Evolutionary conservation across 169 alveolate genomes (phyloP).

Genomic region (Ichthyophthirius multifiliis): DNA sequence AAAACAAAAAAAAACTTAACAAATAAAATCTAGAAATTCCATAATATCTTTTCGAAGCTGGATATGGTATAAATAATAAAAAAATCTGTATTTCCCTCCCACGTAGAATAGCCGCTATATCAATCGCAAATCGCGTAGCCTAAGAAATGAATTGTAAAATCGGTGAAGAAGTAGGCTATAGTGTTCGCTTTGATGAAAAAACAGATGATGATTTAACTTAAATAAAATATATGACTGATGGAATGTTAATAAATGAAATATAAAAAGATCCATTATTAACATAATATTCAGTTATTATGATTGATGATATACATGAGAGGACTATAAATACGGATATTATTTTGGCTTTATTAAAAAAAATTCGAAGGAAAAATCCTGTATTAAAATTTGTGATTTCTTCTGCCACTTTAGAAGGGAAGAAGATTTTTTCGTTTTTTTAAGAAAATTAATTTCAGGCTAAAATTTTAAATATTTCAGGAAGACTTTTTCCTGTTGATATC

Average conservation of each 20-base stretch:
- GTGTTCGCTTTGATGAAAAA: slow-evolving; percentile 85
- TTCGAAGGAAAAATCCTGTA: slow-evolving; percentile 61
- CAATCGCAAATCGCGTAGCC: slow-evolving; percentile 78
- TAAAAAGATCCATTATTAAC: slow-evolving; percentile 87
- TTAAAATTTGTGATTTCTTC: slow-evolving; percentile 77
- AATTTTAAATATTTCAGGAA: slow-evolving; percentile 26
- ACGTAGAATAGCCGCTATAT: slow-evolving; percentile 86
- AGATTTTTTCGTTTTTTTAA: slow-evolving; percentile 17
- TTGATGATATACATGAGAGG: slow-evolving; percentile 99
- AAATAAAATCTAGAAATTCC: slow-evolving; percentile 60
- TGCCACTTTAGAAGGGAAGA: slow-evolving; percentile 79
- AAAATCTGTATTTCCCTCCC: slow-evolving; percentile 79
- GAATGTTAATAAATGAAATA: slow-evolving; percentile 95
- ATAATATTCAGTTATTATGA: slow-evolving; percentile 93
- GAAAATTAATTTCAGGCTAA: neutral
- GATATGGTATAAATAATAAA: slow-evolving; percentile 56
- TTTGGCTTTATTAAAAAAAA: slow-evolving; percentile 90
- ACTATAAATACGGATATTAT: slow-evolving; percentile 97
- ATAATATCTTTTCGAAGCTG: slow-evolving; percentile 68
- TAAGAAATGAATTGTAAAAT: slow-evolving; percentile 61
- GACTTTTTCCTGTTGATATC: slow-evolving; percentile 30
- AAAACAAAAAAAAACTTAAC: neutral
- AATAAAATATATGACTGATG: slow-evolving; percentile 98
- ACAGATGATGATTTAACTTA: slow-evolving; percentile 71
- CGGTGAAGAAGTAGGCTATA: slow-evolving; percentile 86